Percentiles rank a stretch among this genome's conserved stretches.
phyloP scores from a whole-genome alignment of 495 filamentous ascomycete species.

The Tuber microsphaerosporum region DNA sequence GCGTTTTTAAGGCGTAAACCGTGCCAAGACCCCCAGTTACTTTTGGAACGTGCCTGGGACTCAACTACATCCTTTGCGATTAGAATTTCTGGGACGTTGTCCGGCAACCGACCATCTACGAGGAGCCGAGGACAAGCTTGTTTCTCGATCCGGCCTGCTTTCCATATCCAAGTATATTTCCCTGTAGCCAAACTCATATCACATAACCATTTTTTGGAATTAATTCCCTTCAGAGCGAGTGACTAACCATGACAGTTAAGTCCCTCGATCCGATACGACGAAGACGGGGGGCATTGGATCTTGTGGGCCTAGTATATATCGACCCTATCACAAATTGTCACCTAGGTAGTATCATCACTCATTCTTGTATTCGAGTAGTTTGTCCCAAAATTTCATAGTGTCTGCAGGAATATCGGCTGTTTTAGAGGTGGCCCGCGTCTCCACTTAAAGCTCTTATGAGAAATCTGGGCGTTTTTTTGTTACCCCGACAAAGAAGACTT shows the following conservation, averaged over 20 bases:
- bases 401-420: neutral
- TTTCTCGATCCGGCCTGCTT: neutral
- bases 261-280: neutral
- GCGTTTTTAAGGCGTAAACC: neutral
- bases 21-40: neutral
- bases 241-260: neutral
- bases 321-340: neutral
- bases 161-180: neutral
- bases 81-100: neutral
- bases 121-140: neutral
- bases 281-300: neutral
- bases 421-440: neutral
- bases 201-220: neutral
- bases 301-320: neutral
- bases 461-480: neutral
- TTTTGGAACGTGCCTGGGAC: neutral
- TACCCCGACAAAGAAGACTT: constrained; percentile 16
- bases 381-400: neutral
- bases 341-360: neutral
- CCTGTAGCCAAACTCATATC: neutral
- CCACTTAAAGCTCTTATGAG: neutral
- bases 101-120: neutral
- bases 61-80: neutral
- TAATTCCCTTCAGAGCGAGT: neutral
- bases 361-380: neutral